A percentile compares a stretch with the other conserved stretches of the same genome.
Conservation (phyloP, 139 green algal genomes). For the Chlorella sp. region DNA sequence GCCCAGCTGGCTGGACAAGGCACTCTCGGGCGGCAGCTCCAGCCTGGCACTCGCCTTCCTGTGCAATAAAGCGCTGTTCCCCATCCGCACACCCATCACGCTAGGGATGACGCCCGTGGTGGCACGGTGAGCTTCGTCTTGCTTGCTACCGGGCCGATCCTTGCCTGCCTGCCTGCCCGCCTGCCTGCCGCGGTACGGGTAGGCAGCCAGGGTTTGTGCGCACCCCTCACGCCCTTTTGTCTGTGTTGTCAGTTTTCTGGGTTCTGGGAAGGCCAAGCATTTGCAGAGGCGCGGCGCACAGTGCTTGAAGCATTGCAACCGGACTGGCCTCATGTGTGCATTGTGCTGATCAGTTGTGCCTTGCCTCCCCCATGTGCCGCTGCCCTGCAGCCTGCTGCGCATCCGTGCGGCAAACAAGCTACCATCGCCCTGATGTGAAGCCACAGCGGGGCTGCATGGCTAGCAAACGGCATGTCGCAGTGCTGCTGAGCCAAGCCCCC, state of each 20-base stretch:
- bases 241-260: no score
- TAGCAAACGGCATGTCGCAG: no score
- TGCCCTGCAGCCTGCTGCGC: slow-evolving; percentile 9
- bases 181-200: no score
- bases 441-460: background rate
- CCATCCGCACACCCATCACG: slow-evolving; percentile 61
- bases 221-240: no score
- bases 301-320: background rate
- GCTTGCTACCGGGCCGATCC: no score
- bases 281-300: no score
- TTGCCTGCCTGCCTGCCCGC: background rate
- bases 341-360: background rate
- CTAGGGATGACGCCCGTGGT: slow-evolving; percentile 59
- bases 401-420: background rate
- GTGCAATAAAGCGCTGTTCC: slow-evolving; percentile 68
- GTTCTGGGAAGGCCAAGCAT: no score
- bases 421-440: background rate
- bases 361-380: background rate
- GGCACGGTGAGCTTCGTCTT: slow-evolving; percentile 41
- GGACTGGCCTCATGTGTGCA: background rate
- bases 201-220: no score
- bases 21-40: slow-evolving; percentile 49
- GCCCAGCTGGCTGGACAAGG: slow-evolving; percentile 50
- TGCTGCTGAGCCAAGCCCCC: no score
- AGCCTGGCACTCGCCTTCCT: slow-evolving; percentile 63